Base-by-base conservation (phyloP, 306 rosid genomes). In the Prunus mume region DNA sequence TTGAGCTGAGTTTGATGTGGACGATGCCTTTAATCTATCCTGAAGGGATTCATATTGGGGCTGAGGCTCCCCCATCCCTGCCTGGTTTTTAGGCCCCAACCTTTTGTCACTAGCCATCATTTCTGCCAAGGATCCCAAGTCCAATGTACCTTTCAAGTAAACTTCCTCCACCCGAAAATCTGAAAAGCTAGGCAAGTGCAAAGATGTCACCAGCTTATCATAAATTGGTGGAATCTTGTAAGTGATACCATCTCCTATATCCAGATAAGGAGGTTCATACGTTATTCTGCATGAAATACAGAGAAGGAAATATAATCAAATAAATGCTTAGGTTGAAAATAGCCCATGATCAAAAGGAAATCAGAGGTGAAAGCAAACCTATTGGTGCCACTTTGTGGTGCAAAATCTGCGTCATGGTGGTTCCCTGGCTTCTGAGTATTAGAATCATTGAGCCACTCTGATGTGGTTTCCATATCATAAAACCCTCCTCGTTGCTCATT, bases 41-140 rank as follows among this genome's bases (percentile, higher is more conserved):
- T 96, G 98, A 82, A 96, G 96, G 51, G 97, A 92, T 58, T 91
- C 99, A 76, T 82, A 89, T 20, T 82, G 96, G 74, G 88, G 65
- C 58, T 82, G 68, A 75, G 94, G 75, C 76, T 96, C 98, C 54
- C 96, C 99, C 97, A 96, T 91, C 76, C 96, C 96, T 32, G 83
- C 85, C 49, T 85, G 85, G 87, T 77, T 86, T 85, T 86, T 88
- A 77, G 83, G 73, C 63, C 88, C 91, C 83, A 86, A 74, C 80
- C 76, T 87, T 76, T 91, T 96, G 82, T 93, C 95, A 57, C 86
- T 80, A 25, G 91, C 86, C 90, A 96, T 96, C 97, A 96, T 96
- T 75, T 79, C 88, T 76, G 98, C 94, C 79, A 96, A 78, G 74
- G 99, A 96, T 38, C 97, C 97, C 89, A 96, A 90, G 91, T 96